Evolutionary conservation across 2,329 filamentous ascomycete genomes (phyloP).

Genomic region (Corynespora cassiicola): DNA sequence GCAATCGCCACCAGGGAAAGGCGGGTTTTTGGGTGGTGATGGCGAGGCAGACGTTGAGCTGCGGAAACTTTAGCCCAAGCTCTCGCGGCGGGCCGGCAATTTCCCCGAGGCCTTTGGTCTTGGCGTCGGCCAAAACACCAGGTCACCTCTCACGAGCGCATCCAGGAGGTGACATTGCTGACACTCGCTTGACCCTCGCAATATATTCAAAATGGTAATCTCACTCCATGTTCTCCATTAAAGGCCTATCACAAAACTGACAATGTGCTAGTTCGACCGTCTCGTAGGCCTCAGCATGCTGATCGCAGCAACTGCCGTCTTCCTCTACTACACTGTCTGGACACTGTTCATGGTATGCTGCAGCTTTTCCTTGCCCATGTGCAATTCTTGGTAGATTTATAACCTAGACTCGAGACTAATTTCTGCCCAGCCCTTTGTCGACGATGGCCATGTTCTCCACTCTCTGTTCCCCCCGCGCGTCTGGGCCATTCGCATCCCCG

Average conservation of each 20-base stretch:
- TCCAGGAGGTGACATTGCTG: slow-evolving; percentile 13
- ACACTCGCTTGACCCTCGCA: slow-evolving; percentile 21
- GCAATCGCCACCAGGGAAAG: no score
- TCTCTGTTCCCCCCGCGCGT: slow-evolving; percentile 95
- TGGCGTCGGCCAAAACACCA: slow-evolving; percentile 16
- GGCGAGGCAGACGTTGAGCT: slow-evolving; percentile 2
- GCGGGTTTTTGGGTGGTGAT: no score
- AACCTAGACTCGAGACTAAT: no score
- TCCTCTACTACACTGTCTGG: slow-evolving; percentile 97
- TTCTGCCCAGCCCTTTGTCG: slow-evolving; percentile 93
- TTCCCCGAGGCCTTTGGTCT: slow-evolving; percentile 7
- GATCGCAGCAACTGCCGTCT: slow-evolving; percentile 73
- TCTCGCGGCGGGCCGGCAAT: slow-evolving; percentile 15
- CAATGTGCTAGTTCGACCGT: slow-evolving; percentile 80
- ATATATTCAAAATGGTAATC: slow-evolving; percentile 38
- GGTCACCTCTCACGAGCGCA: slow-evolving; percentile 16
- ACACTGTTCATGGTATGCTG: slow-evolving; percentile 87
- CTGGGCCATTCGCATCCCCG: slow-evolving; percentile 98
- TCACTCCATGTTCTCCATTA: no score
- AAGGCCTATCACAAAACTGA: slow-evolving; percentile 15
- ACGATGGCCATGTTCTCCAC: slow-evolving; percentile 90
- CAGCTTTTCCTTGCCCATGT: neutral
- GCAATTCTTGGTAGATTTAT: no score
- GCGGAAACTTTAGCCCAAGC: slow-evolving; percentile 32
- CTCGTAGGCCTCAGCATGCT: slow-evolving; percentile 79